These are phyloP conservation scores for Selaginella moellendorffii DNA, from an alignment of 75 land plant species.

Conservation along the genomic window DNA sequence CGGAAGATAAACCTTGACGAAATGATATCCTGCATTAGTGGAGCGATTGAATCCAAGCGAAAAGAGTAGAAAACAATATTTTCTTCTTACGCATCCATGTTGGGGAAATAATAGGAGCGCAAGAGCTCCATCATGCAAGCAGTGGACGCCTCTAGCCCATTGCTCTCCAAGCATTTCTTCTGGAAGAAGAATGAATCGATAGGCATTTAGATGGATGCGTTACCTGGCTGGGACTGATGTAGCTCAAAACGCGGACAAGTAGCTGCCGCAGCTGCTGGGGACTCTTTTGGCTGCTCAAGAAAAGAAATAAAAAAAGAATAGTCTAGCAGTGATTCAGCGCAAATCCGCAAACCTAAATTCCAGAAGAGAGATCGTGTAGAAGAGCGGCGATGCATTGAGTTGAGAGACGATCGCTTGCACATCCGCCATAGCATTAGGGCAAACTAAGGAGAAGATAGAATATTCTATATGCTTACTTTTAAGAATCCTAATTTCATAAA, in stretches of 20 bases:
- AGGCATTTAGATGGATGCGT: neutral
- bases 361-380: too few relatives aligned
- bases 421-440: too few relatives aligned
- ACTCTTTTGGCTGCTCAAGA: constrained; percentile 13
- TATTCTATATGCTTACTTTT: too few relatives aligned
- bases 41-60: too few relatives aligned
- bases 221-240: constrained; percentile 11
- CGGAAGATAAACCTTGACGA: constrained; percentile 11
- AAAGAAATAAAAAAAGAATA: too few relatives aligned
- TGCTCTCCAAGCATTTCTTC: constrained; percentile 4
- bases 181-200: too few relatives aligned
- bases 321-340: too few relatives aligned
- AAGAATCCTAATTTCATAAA: too few relatives aligned
- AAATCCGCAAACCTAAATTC: too few relatives aligned
- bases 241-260: constrained; percentile 13
- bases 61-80: neutral
- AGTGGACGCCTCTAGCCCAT: neutral
- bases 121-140: constrained; percentile 17
- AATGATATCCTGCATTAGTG: constrained; percentile 11
- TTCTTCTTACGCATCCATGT: constrained; percentile 8
- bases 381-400: too few relatives aligned
- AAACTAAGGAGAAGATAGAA: too few relatives aligned
- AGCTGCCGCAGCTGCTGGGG: constrained; percentile 12
- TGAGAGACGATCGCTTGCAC: too few relatives aligned
- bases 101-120: constrained; percentile 12